Percentiles rank a stretch among this genome's conserved stretches.
phyloP scores from a whole-genome alignment of 2,329 filamentous ascomycete species.

The Sphaerulina musiva region DNA sequence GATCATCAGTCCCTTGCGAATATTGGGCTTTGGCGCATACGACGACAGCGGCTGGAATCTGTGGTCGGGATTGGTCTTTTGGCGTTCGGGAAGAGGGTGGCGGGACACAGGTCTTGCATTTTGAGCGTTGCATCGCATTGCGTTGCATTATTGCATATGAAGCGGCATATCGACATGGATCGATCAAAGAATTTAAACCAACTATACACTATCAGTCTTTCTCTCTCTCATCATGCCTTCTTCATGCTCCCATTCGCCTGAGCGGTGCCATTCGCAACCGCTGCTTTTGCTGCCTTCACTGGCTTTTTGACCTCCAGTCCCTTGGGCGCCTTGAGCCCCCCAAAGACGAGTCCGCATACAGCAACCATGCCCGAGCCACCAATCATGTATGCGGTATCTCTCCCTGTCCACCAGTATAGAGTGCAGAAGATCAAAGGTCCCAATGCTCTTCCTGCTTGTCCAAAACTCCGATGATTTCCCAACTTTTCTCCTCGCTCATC shows the following conservation, averaged over 20 bases:
- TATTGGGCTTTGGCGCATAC: constrained; percentile 55
- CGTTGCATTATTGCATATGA: not conserved
- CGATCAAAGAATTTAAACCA: not conserved
- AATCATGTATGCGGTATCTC: constrained; percentile 74
- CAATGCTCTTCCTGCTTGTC: constrained; percentile 79
- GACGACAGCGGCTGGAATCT: constrained; percentile 59
- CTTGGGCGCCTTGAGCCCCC: constrained; percentile 60
- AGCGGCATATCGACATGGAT: not conserved
- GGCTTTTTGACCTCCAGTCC: constrained; percentile 20
- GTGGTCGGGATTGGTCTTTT: constrained; percentile 45
- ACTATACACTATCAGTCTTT: not conserved
- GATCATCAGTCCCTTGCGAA: constrained; percentile 65
- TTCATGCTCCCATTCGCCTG: constrained; percentile 17
- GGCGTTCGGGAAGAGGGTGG: constrained; percentile 59
- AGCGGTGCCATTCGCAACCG: constrained; percentile 7
- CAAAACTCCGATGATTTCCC: constrained; percentile 71
- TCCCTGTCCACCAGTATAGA: constrained; percentile 96
- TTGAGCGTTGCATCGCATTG: constrained; percentile 17
- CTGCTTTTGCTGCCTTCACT: not conserved
- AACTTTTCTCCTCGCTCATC: constrained; percentile 79
- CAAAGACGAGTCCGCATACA: constrained; percentile 66
- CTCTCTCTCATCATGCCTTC: constrained; percentile 10
- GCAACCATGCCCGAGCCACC: constrained; percentile 74
- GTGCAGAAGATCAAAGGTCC: constrained; percentile 89
- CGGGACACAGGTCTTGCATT: constrained; percentile 51